Base-by-base conservation (phyloP, 2,329 filamentous ascomycete species). In the Cordyceps cateniannulata region DNA sequence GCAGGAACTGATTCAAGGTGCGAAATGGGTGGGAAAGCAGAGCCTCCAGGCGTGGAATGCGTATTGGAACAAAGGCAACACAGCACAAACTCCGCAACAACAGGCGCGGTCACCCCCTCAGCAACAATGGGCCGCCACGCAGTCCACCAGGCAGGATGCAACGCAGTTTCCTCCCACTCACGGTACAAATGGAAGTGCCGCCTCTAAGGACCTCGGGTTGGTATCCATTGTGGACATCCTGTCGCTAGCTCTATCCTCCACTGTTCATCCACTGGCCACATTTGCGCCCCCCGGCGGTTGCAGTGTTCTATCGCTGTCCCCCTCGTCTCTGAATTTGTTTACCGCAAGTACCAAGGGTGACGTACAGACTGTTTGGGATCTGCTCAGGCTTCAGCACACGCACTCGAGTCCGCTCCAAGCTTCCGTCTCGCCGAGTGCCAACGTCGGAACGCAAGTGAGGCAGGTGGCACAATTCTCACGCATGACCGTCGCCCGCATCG, bases 381-480 rank as follows among this genome's bases (percentile, higher is more conserved):
- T 95, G 61, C 83, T 91, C 75, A 81, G 81, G 45, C 79, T 85
- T 51, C 85, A 87, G 69, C 77, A 84, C 70, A 85, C 83, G 48
- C 86, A 83, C 66, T 82, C 82, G 8, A 87, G 84, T 3, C 79
- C 82, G 22, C 72, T 87, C 20, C 85, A 86, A 67, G 75, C 77
- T 47, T 73, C 75, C 0, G 65, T 74, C n/a, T 57, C 68, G 8
- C 79, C 81, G 45, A 80, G 77, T 60, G 75, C 70, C 18, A 74
- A 72, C 35, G 72, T 73, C 18, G 80, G 84, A 0, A 82, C 83
- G 6, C 79, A 83, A 61, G 90, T 97, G 35, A 87, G 92, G 52
- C 91, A 96, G 71, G 81, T 97, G 63, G 91, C 92, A 8, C 86
- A 93, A 63, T 97, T 96, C 70, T 90, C 91, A 22, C 87, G 95